Evolutionary conservation across 441 rosid species (phyloP).

Genomic region (Pelargonium cotyledonis): DNA sequence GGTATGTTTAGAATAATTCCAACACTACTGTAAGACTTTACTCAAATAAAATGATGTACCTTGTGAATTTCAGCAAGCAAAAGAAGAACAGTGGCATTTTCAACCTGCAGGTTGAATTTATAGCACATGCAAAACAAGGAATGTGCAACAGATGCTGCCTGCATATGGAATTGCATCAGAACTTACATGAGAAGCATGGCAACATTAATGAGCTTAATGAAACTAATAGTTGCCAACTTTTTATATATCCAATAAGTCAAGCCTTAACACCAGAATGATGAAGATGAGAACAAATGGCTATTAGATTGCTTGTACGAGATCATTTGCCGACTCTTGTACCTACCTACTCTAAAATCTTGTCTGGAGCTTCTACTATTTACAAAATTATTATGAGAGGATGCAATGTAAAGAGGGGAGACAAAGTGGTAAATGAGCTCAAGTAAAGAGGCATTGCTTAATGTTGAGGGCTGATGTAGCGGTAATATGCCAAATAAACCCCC

Average conservation of each 20-base stretch:
- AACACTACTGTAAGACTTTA: too few relatives aligned
- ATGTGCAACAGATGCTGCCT: conserved; percentile 90
- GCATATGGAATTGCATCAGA: conserved; percentile 16
- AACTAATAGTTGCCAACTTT: not conserved
- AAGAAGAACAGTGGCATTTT: conserved; percentile 85
- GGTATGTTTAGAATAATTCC: too few relatives aligned
- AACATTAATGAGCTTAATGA: not conserved
- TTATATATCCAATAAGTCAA: not conserved
- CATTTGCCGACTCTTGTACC: too few relatives aligned
- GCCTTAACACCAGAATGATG: not conserved
- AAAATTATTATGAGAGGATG: too few relatives aligned
- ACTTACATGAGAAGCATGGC: not conserved
- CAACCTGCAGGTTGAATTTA: conserved; percentile 83
- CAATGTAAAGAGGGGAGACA: too few relatives aligned
- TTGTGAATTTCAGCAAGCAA: conserved; percentile 95
- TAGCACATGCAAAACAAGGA: conserved; percentile 87
- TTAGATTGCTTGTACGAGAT: too few relatives aligned
- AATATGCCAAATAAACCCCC: too few relatives aligned
- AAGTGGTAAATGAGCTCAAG: too few relatives aligned
- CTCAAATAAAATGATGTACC: conserved; percentile 37
- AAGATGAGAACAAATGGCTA: not conserved
- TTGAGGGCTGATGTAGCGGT: too few relatives aligned
- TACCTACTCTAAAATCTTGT: too few relatives aligned
- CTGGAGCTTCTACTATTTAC: too few relatives aligned
- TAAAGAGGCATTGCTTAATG: too few relatives aligned